Evolutionary conservation across 768 basidiomycete species (phyloP), one percentile per base, ranked within the genome.

Genomic region (Phaeotremella skinneri): DNA sequence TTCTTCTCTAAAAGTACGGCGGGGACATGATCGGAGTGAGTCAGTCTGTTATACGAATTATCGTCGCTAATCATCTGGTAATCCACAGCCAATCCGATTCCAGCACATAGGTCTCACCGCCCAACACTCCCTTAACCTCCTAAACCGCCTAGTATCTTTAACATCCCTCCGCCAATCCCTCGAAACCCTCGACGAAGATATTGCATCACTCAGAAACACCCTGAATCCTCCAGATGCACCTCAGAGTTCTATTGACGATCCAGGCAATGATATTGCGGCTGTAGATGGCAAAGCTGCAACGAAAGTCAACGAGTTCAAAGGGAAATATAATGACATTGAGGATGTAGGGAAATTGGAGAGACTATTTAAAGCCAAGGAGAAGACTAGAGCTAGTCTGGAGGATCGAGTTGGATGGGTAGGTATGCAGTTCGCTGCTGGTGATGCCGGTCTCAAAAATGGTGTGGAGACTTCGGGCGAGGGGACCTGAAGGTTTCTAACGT

Each of bases 21-120:
- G 72, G 72, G 2, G 72, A 74, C 37, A 71, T 71, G 69, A 52
- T 74, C 17, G 72, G 72, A 11, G 72, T 73, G 37, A 47, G 71
- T 63, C 6, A 5, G 5, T 37, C 47, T 29, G 42, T 3, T 49
- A 2, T 13, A 25, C 20, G 23, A 25, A 23, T 17, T 51, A 29
- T 11, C 30, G 17, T 34, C 7, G 2, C 30, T n/a, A 37, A 42
- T 9, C 21, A 7, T 49, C 62, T 69, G 57, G 64, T 43, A 17
- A 4, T 31, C 26, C 37, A 23, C 48, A 70, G 69, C 72, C 72
- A 26, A 62, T 68, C 27, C 67, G 72, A 5, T 74, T 71, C 56
- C 69, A 71, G 39, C 69, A 74, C 37, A 74, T 74, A 21, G 63
- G 65, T 14, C 54, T 64, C 9, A 74, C 72, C 21, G 63, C 64